Conservation (phyloP, 1,284 basidiomycete genomes). For the Fomitiporia mediterranea region DNA sequence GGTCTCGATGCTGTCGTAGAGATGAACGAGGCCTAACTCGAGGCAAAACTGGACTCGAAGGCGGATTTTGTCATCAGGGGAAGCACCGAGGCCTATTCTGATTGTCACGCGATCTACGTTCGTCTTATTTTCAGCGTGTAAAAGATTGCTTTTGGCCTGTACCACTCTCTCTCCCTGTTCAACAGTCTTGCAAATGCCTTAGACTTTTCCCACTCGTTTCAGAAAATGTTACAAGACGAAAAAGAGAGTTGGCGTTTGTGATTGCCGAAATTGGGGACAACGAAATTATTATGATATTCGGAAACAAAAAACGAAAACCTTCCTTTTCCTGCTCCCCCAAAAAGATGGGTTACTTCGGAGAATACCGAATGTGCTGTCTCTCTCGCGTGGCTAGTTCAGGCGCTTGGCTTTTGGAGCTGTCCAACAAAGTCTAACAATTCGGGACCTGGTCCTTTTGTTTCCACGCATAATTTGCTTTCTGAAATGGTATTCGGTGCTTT, state of each 20-base stretch:
- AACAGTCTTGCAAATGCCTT: slow-evolving; percentile 17
- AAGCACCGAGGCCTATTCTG: slow-evolving; percentile 7
- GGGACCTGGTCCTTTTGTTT: not conserved
- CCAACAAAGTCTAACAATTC: not conserved
- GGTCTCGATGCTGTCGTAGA: not conserved
- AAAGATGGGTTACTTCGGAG: slow-evolving; percentile 13
- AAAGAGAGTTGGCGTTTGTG: slow-evolving; percentile 4
- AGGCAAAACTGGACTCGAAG: not conserved
- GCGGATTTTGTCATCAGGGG: slow-evolving; percentile 12
- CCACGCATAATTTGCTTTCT: not conserved
- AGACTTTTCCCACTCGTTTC: slow-evolving; percentile 14
- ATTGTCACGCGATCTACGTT: slow-evolving; percentile 14
- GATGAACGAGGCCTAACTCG: slow-evolving; percentile 4
- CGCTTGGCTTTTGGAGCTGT: not conserved
- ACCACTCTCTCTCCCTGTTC: slow-evolving; percentile 15
- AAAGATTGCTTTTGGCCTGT: slow-evolving; percentile 17
- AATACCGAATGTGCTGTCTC: slow-evolving; percentile 15
- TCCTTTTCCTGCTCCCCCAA: not conserved
- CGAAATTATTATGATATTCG: not conserved
- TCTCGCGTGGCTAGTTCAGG: not conserved
- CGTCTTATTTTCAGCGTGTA: slow-evolving; percentile 18
- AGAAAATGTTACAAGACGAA: no score
- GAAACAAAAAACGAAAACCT: not conserved
- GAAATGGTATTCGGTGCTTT: not conserved
- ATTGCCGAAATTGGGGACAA: slow-evolving; percentile 1